These are phyloP conservation scores for Hericium coralloides DNA, from an alignment of 768 basidiomycete species.

Conservation along the genomic window DNA sequence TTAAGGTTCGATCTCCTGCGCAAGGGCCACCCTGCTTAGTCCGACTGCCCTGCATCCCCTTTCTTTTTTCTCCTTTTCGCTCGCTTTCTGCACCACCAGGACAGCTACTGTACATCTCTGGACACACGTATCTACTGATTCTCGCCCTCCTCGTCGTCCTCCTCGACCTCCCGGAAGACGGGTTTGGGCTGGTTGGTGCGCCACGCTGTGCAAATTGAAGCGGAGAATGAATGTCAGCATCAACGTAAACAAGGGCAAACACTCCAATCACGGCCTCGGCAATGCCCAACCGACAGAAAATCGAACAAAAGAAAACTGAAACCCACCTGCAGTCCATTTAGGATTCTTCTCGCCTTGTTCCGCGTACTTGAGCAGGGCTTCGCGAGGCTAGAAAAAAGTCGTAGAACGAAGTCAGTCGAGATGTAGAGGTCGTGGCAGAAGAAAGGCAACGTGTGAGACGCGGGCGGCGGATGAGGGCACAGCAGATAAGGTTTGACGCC, in stretches of 20 bases:
- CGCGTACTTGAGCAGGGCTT: conserved; percentile 93
- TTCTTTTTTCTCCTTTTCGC: conserved; percentile 13
- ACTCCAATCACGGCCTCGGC: conserved; percentile 19
- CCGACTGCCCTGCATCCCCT: conserved; percentile 14
- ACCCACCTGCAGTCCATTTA: conserved; percentile 78
- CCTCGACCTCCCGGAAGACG: conserved; percentile 61
- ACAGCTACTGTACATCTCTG: conserved; percentile 8
- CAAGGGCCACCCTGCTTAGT: conserved; percentile 52
- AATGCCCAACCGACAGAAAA: conserved; percentile 3
- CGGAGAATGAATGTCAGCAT: conserved; percentile 22
- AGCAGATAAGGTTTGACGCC: not conserved
- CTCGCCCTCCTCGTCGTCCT: conserved; percentile 49
- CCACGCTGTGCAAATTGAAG: conserved; percentile 62
- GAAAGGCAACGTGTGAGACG: not conserved
- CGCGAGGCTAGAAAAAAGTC: conserved; percentile 65
- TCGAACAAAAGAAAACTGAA: conserved; percentile 1
- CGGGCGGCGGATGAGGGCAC: not conserved
- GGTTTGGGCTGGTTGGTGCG: conserved; percentile 77
- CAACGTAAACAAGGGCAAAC: conserved; percentile 36
- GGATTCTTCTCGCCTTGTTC: conserved; percentile 67
- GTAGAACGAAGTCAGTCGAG: conserved; percentile 9
- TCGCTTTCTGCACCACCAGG: not conserved
- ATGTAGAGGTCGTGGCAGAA: conserved; percentile 4
- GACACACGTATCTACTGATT: conserved; percentile 29
- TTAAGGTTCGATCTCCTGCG: conserved; percentile 83